phyloP scores from a whole-genome alignment of 805 yeast genomes.

The Huiozyma naganishii region DNA sequence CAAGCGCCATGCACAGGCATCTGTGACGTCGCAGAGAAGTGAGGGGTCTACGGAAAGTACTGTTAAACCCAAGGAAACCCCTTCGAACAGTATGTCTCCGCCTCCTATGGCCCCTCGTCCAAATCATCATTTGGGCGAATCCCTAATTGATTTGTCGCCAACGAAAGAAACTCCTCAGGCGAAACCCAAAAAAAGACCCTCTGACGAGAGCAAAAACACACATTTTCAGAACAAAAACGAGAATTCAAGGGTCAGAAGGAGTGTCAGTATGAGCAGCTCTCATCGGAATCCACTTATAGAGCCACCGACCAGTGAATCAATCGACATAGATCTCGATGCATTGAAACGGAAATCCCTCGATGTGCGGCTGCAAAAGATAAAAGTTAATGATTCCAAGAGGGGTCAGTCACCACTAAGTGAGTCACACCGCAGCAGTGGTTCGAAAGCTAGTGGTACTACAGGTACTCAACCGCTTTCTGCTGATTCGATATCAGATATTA shows the following conservation, averaged over 20 bases:
- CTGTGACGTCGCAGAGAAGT: no score
- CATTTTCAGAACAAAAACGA: no score
- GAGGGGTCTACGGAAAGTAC: no score
- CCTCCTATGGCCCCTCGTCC: no score
- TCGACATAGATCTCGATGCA: slow-evolving; percentile 17
- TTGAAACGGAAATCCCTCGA: slow-evolving; percentile 17
- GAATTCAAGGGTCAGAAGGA: slow-evolving; percentile 1
- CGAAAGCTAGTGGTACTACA: background rate
- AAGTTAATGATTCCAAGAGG: background rate
- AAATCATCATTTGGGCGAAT: no score
- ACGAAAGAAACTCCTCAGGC: no score
- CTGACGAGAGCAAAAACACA: no score
- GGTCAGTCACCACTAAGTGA: background rate
- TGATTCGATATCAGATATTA: slow-evolving; percentile 2
- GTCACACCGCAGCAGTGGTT: background rate
- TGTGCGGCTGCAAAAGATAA: slow-evolving; percentile 15
- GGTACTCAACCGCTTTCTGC: background rate
- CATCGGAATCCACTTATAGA: slow-evolving; percentile 1
- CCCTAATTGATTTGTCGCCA: no score
- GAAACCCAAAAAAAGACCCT: no score
- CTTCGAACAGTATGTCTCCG: no score
- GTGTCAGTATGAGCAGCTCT: background rate
- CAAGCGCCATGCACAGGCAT: no score
- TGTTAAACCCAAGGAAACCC: no score
- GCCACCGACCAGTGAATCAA: slow-evolving; percentile 22